Conservation (phyloP, 805 yeast genomes). For the Saturnispora sanitii region DNA sequence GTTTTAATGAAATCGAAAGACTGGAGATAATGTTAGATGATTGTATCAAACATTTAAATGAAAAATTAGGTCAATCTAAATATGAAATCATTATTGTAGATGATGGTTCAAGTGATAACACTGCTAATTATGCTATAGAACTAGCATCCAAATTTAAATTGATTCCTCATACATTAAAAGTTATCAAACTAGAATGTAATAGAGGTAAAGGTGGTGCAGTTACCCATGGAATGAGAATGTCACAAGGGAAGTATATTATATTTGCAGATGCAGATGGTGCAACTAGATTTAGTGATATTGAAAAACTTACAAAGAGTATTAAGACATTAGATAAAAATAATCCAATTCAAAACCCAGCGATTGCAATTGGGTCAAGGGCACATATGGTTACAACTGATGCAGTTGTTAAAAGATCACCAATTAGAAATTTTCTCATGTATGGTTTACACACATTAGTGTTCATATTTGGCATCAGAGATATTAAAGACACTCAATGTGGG, state of each 20-base stretch:
- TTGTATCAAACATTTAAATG: constrained; percentile 43
- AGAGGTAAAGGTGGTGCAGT: constrained; percentile 98
- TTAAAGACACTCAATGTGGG: constrained; percentile 96
- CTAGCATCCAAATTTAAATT: constrained; percentile 42
- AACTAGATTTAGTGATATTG: constrained; percentile 63
- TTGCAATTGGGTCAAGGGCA: constrained; percentile 89
- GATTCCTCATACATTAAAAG: constrained; percentile 53
- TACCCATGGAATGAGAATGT: constrained; percentile 75
- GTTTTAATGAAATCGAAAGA: constrained; percentile 77
- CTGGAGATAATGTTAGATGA: constrained; percentile 66
- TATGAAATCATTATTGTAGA: constrained; percentile 84
- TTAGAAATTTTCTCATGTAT: constrained; percentile 88
- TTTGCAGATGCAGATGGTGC: constrained; percentile 99
- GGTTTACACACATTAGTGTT: constrained; percentile 80
- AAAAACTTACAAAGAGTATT: constrained; percentile 38
- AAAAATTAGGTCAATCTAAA: constrained; percentile 18
- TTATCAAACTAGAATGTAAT: constrained; percentile 59
- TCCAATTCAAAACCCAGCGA: constrained; percentile 33
- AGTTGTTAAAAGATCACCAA: constrained; percentile 83
- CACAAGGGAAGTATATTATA: constrained; percentile 62
- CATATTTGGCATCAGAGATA: constrained; percentile 77
- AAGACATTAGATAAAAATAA: constrained; percentile 17
- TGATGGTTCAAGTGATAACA: constrained; percentile 83
- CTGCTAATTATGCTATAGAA: constrained; percentile 60
- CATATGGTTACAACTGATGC: constrained; percentile 96